Percentiles rank a stretch among this genome's conserved stretches.
Evolutionary conservation across 1,284 basidiomycete species (phyloP).

Genomic region (Singerocomus rubriflavus): DNA sequence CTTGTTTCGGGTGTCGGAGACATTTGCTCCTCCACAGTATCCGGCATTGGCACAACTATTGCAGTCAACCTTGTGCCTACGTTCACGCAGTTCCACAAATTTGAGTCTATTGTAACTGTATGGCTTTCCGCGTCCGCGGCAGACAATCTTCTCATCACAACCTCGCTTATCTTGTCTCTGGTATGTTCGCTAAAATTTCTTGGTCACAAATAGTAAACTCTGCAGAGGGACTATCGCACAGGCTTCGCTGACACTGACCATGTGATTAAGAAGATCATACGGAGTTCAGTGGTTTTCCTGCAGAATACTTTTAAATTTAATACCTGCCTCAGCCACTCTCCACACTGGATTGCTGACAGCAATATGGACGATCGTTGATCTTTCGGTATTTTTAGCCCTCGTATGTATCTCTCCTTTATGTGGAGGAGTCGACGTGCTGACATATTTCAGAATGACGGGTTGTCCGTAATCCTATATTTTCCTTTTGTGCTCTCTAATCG

Average conservation of each 20-base stretch:
- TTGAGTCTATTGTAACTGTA: conserved; percentile 32
- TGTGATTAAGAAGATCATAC: conserved; percentile 33
- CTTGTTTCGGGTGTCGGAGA: neutral
- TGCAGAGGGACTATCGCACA: conserved; percentile 29
- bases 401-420: conserved; percentile 18
- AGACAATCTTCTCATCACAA: conserved; percentile 33
- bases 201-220: neutral
- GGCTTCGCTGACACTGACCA: conserved; percentile 34
- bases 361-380: conserved; percentile 33
- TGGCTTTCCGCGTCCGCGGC: conserved; percentile 31
- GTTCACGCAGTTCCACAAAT: conserved; percentile 31
- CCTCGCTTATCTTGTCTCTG: conserved; percentile 26
- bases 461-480: conserved; percentile 11
- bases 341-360: conserved; percentile 38
- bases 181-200: conserved; percentile 16
- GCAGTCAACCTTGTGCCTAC: conserved; percentile 30
- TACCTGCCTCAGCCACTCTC: conserved; percentile 31
- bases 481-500: neutral
- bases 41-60: conserved; percentile 33
- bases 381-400: conserved; percentile 31
- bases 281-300: conserved; percentile 16
- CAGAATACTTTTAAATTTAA: neutral
- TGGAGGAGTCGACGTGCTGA: conserved; percentile 4
- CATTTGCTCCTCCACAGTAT: conserved; percentile 18
- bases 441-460: conserved; percentile 16